Base-by-base conservation (phyloP, 345 rosid species). In the Gossypium australe region DNA sequence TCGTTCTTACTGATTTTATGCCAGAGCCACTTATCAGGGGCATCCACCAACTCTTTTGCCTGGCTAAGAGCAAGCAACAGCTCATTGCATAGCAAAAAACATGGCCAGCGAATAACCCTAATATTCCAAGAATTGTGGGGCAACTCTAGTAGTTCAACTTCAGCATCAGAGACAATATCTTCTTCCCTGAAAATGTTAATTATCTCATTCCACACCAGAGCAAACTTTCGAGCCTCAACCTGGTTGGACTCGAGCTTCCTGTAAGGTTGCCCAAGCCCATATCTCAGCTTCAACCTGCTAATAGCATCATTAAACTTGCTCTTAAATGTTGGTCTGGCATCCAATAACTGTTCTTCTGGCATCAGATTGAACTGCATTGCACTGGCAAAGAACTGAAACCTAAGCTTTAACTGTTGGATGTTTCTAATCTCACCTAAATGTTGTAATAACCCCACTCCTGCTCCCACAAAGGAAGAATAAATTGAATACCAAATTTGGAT, bases 21-120 rank as follows among this genome's bases (percentile, higher is more conserved):
- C 98, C 98, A 94, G 55, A 94, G 89, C 98, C 97, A 91, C 86
- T 85, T 91, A 82, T 94, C 98, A 66, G 98, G 92, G 71, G 98
- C 98, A 82, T 89, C 98, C 73, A 89, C 78, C 84, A 94, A 81
- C 85, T 92, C 98, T 81, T 82, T 89, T 43, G 94, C 98, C 87
- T 94, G 92, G 85, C 97, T 88, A 71, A 94, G 94, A 56, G 98
- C 98, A 83, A 92, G 98, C 69, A 94, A 85, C 82, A 94, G 82
- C 88, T 94, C 98, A 76, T 94, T 94, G 84, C 98, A 91, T 69
- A 94, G 87, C 69, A 94, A 87, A 80, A 92, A 89, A 83, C 96
- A 92, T 9, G 98, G 98, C 98, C 98, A 94, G 49, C 98, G 89
- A 78, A 94, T 83, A 61, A 92, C 98, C 69, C 87, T 81, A 58